These are phyloP conservation scores for Sistotremastrum niveocremeum DNA, from an alignment of 768 basidiomycete genomes.

Conservation along the genomic window DNA sequence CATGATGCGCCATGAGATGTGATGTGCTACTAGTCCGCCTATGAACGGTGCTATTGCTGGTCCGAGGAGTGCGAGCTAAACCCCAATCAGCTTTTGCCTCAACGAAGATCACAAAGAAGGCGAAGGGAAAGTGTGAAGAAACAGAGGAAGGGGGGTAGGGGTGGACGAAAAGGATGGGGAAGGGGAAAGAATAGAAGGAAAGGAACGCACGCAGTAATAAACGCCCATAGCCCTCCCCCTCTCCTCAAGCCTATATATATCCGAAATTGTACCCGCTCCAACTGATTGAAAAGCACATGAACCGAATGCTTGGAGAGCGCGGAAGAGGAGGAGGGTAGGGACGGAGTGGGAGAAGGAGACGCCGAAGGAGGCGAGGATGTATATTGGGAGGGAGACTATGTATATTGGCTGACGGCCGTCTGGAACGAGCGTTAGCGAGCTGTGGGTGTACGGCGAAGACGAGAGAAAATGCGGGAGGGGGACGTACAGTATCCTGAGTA, in stretches of 20 bases:
- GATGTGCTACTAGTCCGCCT: slow-evolving; percentile 29
- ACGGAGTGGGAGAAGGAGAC: not conserved
- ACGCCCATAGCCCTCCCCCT: slow-evolving; percentile 27
- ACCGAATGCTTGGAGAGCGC: not conserved
- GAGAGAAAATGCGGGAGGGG: too few species aligned
- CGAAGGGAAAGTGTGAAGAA: too few species aligned
- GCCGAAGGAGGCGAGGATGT: too few species aligned
- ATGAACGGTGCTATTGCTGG: not conserved
- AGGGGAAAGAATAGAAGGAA: slow-evolving; percentile 52
- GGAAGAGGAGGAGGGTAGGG: not conserved
- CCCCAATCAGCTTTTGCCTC: slow-evolving; percentile 43
- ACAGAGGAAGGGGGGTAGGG: too few species aligned
- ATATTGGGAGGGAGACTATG: too few species aligned
- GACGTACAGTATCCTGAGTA: too few species aligned
- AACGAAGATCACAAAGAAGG: too few species aligned
- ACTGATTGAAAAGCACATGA: slow-evolving; percentile 5
- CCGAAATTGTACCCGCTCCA: slow-evolving; percentile 40
- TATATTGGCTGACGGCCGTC: too few species aligned
- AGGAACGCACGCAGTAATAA: slow-evolving; percentile 13
- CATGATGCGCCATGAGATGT: slow-evolving; percentile 53
- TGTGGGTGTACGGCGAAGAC: too few species aligned
- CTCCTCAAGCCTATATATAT: slow-evolving; percentile 54
- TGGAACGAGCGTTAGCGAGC: too few species aligned
- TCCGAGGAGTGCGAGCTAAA: slow-evolving; percentile 12
- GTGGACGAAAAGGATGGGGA: too few species aligned